Evolutionary conservation across 2,329 filamentous ascomycete genomes (phyloP), one percentile per base, ranked within the genome.

Genomic region (Boeremia exigua): DNA sequence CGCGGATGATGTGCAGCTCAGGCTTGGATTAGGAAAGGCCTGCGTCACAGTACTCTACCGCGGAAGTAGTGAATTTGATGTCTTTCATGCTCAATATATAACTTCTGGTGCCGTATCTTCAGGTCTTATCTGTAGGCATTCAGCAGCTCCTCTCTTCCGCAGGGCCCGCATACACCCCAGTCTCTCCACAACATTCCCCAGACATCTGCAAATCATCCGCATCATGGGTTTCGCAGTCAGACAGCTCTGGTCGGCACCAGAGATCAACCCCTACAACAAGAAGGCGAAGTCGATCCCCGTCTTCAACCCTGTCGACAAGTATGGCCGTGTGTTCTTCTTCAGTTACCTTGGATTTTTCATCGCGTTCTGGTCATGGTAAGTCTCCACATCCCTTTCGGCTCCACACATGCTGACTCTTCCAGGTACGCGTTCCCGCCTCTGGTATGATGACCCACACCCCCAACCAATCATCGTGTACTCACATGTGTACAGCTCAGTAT

Each of bases 241-340:
- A 42, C 64, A 68, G 58, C 71, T 75, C 56, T 75, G 73, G 73
- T 67, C 60, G 1, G 81, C 85, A 29, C 91, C 92, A 36, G 85
- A 89, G 72, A 78, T 96, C 78, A 96, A 96, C 74, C 91, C 92
- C 9, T 84, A 92, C 78, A 96, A 89, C 79, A 83, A 84, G 55
- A 96, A 96, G 75, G 92, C 92, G 49, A 86, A 84, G 57, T 90
- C 90, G 0, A 85, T 96, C 42, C 92, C 92, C 0, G 74, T 91
- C 19, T 79, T 96, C 59, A 96, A 96, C 73, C 85, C 88, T 0
- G 71, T 93, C 66, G 84, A 96, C 73, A 79, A 87, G 65, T 92
- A 96, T 79, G 92, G 92, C 33, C 84, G 92, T 6, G 92, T 95
- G 0, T 96, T 96, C 77, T 92, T 93, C 80, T 96, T 96, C 78